Base-by-base conservation (phyloP, 2,329 filamentous ascomycete genomes). In the Xylariaceae sp. region DNA sequence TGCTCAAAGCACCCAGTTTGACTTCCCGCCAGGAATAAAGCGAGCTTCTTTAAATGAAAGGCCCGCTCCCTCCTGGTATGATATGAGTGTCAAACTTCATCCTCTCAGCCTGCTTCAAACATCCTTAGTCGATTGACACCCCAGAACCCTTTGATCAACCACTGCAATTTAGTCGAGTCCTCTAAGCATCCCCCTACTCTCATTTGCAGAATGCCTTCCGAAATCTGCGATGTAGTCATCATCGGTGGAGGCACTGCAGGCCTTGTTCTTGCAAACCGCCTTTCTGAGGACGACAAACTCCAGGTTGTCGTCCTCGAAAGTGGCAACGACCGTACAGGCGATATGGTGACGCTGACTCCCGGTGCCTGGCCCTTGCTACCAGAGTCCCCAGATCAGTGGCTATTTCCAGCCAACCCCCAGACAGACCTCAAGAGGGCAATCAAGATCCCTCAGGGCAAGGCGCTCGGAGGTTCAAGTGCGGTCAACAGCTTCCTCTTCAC, bases 361-460 rank as follows among this genome's bases (percentile, higher is more conserved):
- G 31, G 3, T 21, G 38, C 28, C 45, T 42, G 4, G 45, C 38
- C 11, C 23, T 46, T n/a, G n/a, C n/a, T n/a, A n/a, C 6, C 46
- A 21, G 31, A 14, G 21, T 16, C 19, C 17, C 9, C 35, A 38
- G 6, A 19, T 32, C 4, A 17, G 26, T 11, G 31, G 31, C 15
- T 18, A 35, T 12, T n/a, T n/a, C n/a, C n/a, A n/a, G 21, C 21
- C 21, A 11, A 24, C 21, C 11, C 7, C 7, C 21, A 24, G 21
- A 24, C 21, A 24, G 11, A 24, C 11, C 21, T 24, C 21, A 24
- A 11, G 11, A 24, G 21, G 21, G 11, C 6, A 7, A 7, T 24
- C 21, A 24, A 11, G 21, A 11, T 11, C 21, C 21, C 21, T 6
- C 21, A 24, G 11, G 21, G 21, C 11, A 24, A 24, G 11, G 21